Conservation (phyloP, 1,284 basidiomycete species). For the Microbotryum silenes-acaulis region DNA sequence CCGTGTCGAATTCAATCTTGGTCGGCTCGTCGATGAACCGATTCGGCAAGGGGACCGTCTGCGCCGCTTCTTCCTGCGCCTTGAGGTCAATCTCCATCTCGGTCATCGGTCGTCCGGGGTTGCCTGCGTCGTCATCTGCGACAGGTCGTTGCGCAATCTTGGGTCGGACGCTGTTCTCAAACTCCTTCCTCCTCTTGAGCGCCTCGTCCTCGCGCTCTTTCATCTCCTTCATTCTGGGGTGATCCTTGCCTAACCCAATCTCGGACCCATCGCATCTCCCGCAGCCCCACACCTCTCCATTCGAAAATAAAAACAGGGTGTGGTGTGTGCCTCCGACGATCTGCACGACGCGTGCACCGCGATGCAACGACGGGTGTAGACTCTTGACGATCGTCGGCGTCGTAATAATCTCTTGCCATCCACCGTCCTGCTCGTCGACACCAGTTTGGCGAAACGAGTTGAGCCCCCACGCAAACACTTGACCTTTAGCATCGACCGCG, state of each 20-base stretch:
- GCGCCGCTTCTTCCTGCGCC: slow-evolving; percentile 38
- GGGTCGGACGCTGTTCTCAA: slow-evolving; percentile 29
- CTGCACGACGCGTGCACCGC: slow-evolving; percentile 57
- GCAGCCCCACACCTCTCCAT: slow-evolving; percentile 74
- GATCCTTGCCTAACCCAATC: slow-evolving; percentile 61
- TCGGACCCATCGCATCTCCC: slow-evolving; percentile 71
- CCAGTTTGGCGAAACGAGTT: slow-evolving; percentile 70
- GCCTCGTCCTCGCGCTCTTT: slow-evolving; percentile 38
- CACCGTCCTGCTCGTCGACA: slow-evolving; percentile 46
- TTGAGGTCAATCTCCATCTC: slow-evolving; percentile 14
- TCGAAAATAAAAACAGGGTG: slow-evolving; percentile 72
- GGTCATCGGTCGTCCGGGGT: slow-evolving; percentile 25
- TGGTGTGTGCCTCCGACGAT: slow-evolving; percentile 71
- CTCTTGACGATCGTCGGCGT: slow-evolving; percentile 61
- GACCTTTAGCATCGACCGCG: slow-evolving; percentile 71
- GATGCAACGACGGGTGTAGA: slow-evolving; percentile 59
- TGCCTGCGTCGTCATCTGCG: slow-evolving; percentile 47
- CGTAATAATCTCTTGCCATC: slow-evolving; percentile 52
- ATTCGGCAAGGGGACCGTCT: slow-evolving; percentile 29
- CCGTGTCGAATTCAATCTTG: slow-evolving; percentile 56
- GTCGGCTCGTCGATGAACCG: slow-evolving; percentile 19
- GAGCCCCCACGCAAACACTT: slow-evolving; percentile 84
- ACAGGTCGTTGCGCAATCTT: slow-evolving; percentile 41
- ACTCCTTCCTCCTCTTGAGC: slow-evolving; percentile 29
- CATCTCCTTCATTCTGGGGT: slow-evolving; percentile 46